A percentile compares a stretch with the other conserved stretches of the same genome.
These are phyloP conservation scores for Sphaerulina musiva DNA, from an alignment of 2,329 filamentous ascomycete genomes.

Conservation along the genomic window DNA sequence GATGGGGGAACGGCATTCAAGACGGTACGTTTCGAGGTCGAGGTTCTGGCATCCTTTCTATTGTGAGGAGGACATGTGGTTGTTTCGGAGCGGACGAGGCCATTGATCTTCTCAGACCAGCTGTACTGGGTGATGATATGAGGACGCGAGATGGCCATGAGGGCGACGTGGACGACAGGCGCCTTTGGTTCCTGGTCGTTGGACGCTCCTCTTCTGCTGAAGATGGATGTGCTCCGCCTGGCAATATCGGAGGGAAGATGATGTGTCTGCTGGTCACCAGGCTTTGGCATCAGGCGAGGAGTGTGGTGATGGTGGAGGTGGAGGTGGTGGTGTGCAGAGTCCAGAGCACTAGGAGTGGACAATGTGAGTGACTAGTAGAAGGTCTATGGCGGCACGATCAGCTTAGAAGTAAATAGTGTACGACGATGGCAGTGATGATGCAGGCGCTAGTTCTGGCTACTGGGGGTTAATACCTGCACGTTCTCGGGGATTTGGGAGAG, in stretches of 20 bases:
- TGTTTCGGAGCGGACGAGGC: not conserved
- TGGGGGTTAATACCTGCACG: not conserved
- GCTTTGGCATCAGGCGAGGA: not conserved
- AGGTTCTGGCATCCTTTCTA: not conserved
- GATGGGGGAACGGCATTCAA: constrained; percentile 30
- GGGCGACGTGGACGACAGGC: constrained; percentile 12
- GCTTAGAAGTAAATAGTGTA: not conserved
- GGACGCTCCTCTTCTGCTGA: constrained; percentile 31
- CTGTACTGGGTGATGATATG: constrained; percentile 23
- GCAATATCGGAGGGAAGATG: constrained; percentile 3
- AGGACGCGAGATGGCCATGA: constrained; percentile 20
- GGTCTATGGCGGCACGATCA: not conserved
- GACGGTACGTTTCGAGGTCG: constrained; percentile 23
- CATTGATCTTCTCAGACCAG: constrained; percentile 21
- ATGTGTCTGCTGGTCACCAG: not conserved
- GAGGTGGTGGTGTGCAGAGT: no score
- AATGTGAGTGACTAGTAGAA: no score
- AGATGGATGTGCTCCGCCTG: constrained; percentile 34
- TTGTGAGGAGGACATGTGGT: not conserved
- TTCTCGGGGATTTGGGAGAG: not conserved
- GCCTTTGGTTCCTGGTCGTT: constrained; percentile 23
- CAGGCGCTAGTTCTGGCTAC: no score
- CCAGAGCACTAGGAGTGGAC: no score
- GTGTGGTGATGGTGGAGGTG: not conserved
- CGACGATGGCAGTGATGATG: no score